Evolutionary conservation across 2,329 filamentous ascomycete species (phyloP).

Genomic region (Colletotrichum nymphaeae): DNA sequence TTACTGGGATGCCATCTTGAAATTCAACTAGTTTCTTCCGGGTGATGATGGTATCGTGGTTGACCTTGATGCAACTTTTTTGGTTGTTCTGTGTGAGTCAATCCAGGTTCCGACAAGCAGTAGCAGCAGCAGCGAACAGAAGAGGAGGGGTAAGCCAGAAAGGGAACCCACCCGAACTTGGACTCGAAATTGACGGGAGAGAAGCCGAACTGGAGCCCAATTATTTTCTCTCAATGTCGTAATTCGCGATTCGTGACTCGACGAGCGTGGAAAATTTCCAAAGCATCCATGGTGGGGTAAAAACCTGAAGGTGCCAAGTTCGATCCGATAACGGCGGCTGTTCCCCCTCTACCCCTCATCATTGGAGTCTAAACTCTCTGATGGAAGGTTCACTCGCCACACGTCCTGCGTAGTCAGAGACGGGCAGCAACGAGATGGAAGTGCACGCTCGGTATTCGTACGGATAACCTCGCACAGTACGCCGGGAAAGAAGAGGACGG

Average conservation of each 20-base stretch:
- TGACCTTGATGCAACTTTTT: background rate
- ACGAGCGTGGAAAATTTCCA: conserved; percentile 17
- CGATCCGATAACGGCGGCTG: conserved; percentile 28
- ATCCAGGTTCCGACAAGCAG: background rate
- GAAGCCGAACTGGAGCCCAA: background rate
- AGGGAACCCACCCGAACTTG: background rate
- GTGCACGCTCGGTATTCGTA: background rate
- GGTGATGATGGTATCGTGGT: conserved; percentile 4
- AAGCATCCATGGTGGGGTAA: conserved; percentile 28
- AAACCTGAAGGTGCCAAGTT: background rate
- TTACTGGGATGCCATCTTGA: conserved; percentile 33
- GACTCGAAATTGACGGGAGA: background rate
- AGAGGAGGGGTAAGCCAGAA: background rate
- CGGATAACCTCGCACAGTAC: background rate
- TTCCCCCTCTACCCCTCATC: conserved; percentile 1
- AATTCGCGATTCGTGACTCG: conserved; percentile 29
- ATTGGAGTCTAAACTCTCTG: background rate
- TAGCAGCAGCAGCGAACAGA: background rate
- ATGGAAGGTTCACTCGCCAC: background rate
- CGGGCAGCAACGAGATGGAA: background rate
- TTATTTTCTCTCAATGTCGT: background rate
- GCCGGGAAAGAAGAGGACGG: background rate
- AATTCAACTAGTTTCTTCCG: background rate
- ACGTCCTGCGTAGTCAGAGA: too few species aligned
- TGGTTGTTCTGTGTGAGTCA: conserved; percentile 5